Conservation (phyloP, 208 protist genomes). For the Leishmania mexicana region DNA sequence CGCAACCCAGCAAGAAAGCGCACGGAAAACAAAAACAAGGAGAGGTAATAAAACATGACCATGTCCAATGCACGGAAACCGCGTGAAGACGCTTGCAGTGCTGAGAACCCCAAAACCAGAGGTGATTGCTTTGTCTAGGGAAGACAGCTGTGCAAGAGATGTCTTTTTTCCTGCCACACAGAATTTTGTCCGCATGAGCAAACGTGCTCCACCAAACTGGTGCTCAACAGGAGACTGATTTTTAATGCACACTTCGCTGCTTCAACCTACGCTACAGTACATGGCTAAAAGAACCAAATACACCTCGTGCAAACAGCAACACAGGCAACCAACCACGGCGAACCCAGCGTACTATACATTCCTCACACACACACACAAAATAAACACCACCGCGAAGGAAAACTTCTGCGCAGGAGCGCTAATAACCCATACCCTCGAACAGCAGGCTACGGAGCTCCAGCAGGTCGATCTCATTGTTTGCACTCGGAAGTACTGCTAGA, state of each 20-base stretch:
- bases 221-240: not conserved
- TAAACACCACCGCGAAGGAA: not conserved
- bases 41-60: not conserved
- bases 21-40: not conserved
- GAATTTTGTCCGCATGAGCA: not conserved
- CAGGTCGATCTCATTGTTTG: conserved; percentile 60
- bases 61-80: not conserved
- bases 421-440: conserved; percentile 40
- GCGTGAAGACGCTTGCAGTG: not conserved
- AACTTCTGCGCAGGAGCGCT: not conserved
- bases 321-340: not conserved
- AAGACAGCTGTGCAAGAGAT: conserved; percentile 1
- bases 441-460: conserved; percentile 72
- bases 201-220: not conserved
- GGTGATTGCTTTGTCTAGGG: not conserved
- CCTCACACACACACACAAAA: not conserved
- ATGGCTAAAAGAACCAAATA: not conserved
- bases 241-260: not conserved
- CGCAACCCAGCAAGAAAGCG: not conserved
- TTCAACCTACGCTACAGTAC: not conserved
- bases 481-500: conserved; percentile 32
- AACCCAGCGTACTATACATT: not conserved
- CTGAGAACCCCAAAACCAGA: not conserved
- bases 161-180: not conserved
- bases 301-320: not conserved